These are phyloP conservation scores for Talaromyces sp. DNA, from an alignment of 2,329 filamentous ascomycete species.

Conservation along the genomic window DNA sequence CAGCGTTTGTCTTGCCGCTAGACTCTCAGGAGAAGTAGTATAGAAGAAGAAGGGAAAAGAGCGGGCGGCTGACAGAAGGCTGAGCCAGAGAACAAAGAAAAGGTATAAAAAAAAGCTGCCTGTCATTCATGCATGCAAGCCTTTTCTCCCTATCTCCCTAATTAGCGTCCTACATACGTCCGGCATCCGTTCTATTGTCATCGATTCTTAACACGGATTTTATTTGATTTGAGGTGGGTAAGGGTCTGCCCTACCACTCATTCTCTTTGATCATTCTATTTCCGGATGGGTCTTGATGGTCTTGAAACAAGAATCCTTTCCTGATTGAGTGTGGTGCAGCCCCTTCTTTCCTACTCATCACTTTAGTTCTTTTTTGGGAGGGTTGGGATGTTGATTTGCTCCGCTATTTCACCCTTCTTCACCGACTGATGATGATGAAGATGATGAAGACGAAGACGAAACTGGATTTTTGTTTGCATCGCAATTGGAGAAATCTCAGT, in stretches of 20 bases:
- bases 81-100: slow-evolving; percentile 3
- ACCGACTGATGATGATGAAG: background rate
- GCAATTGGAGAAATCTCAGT: background rate
- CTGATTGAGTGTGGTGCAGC: background rate
- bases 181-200: background rate
- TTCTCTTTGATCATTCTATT: slow-evolving; percentile 9
- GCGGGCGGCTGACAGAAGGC: background rate
- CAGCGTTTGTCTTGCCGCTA: background rate
- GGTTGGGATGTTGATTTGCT: background rate
- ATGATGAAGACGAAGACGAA: background rate
- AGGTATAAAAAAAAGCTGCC: background rate
- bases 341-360: background rate
- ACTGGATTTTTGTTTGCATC: slow-evolving; percentile 3
- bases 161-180: background rate
- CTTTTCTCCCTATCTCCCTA: background rate
- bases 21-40: background rate
- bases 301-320: background rate
- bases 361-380: background rate
- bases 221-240: background rate
- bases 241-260: background rate
- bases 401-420: background rate
- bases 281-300: background rate
- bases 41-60: background rate
- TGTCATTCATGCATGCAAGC: slow-evolving; percentile 9
- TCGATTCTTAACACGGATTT: background rate